phyloP scores from a whole-genome alignment of 768 basidiomycete genomes.

The Pleurotus tuber-regium region DNA sequence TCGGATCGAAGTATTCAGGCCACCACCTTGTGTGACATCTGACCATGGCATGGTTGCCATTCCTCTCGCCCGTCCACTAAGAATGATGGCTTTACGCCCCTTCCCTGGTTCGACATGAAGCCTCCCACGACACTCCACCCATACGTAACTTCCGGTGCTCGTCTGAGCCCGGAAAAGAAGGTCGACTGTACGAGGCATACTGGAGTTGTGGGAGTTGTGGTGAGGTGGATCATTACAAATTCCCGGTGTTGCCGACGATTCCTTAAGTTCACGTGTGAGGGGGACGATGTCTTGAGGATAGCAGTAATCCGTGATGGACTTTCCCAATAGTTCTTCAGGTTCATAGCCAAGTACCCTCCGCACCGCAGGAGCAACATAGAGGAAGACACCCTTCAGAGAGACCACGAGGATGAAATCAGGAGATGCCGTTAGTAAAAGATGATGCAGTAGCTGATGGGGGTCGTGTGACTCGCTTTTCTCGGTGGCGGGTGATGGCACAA shows the following conservation, averaged over 20 bases:
- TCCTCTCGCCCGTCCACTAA: constrained; percentile 74
- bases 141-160: constrained; percentile 66
- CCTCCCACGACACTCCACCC: constrained; percentile 89
- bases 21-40: constrained; percentile 50
- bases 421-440: constrained; percentile 56
- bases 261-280: constrained; percentile 89
- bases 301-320: constrained; percentile 75
- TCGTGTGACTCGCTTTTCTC: constrained; percentile 21
- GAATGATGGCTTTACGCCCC: constrained; percentile 89
- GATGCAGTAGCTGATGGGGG: constrained; percentile 47
- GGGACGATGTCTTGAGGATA: constrained; percentile 90
- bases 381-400: constrained; percentile 87
- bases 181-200: constrained; percentile 61
- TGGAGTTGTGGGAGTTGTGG: constrained; percentile 1
- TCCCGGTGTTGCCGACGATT: constrained; percentile 38
- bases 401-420: constrained; percentile 90
- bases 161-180: constrained; percentile 82
- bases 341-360: constrained; percentile 81
- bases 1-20: constrained; percentile 25
- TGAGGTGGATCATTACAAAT: background rate
- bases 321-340: constrained; percentile 79
- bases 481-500: constrained; percentile 27
- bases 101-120: constrained; percentile 92
- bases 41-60: constrained; percentile 67
- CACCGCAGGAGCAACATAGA: constrained; percentile 88